Base-by-base conservation (phyloP, 768 basidiomycete species). In the Polyporus arcularius region DNA sequence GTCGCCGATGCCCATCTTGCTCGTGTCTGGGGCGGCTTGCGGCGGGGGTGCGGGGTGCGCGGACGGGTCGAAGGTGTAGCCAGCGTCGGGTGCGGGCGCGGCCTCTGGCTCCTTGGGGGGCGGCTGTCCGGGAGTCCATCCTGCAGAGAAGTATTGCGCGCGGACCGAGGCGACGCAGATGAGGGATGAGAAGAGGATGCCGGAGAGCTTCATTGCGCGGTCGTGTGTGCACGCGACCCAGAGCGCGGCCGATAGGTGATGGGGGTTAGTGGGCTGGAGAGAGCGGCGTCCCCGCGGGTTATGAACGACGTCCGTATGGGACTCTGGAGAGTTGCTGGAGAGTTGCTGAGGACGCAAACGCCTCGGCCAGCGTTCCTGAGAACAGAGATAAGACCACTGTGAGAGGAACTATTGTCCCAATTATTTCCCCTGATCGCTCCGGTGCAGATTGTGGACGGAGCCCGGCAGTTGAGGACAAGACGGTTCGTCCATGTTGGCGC, bases 61-160 rank as follows among this genome's bases (percentile, higher is more conserved):
- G 52, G 62, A 42, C 47, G 52, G 38, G 57, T 63, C 62, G 50
- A 59, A 63, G 4, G 54, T 42, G 18, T 63, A 49, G 4, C 28
- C 45, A 14, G 55, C 55, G 9, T 18, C 54, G 7, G 57, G 53
- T 49, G 62, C 15, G 60, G 59, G 56, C 21, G 60, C 64, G 26
- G 66, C 62, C 30, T 35, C 35, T 1, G 35, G 35, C 35, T 35
- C 35, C 35, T 35, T 35, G 35, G 71, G 65, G 4, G 75, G 70
- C 3, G 84, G 76, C 69, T 92, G 87, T 31, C 90, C 91, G 3
- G 92, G 92, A 31, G 76, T 69, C 92, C 92, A 94, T n/a, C 92
- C 92, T 35, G 78, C 77, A 4, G 90, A 92, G 73, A 92, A 87
- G 73, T 92, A 92, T 64, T 90, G 86, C 12, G 89, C 90, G 53